Evolutionary conservation across 2,329 filamentous ascomycete genomes (phyloP), one percentile per base, ranked within the genome.

Genomic region (Aspergillus texensis): DNA sequence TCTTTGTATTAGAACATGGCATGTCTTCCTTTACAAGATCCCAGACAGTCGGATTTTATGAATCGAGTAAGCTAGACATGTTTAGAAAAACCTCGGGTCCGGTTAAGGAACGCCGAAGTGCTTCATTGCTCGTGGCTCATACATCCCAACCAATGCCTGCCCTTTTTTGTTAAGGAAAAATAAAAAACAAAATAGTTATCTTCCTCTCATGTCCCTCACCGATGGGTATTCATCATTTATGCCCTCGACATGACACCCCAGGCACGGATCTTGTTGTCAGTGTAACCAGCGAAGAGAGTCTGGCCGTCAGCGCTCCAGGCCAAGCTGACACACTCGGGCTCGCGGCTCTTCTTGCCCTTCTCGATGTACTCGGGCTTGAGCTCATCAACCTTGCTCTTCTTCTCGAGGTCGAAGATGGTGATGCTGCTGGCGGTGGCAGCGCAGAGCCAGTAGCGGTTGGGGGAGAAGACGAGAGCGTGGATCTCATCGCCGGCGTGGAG

Each of bases 311-410:
- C 94, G 81, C 89, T 93, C 95, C 95, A 99, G 81, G 94, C 94
- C 85, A 99, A 88, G 81, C 89, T 93, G 79, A 99, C 90, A 84
- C 94, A 98, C 90, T 98, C 94, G 77, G 95, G 95, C 85, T 97
- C 94, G 81, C 94, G 90, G 89, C 91, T 93, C 93, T 98, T 98
- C 93, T 97, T 97, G 86, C 94, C 92, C 81, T 93, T 91, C 81
- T 93, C 88, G 80, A 93, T 87, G 87, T 95, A 96, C 83, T 99
- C 95, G 74, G 94, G 94, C 91, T 96, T 97, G 83, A 99, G 90
- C 90, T 98, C 95, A 78, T 98, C 94, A 80, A 98, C 94, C 91
- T 97, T 98, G 91, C 91, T 96, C 94, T 99, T 99, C 94, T 99
- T 99, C 93, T 99, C 95, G 75, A 99, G 90, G 81, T 99, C 95